These are phyloP conservation scores for Cytospora leucostoma DNA, from an alignment of 2,329 filamentous ascomycete species.

Conservation along the genomic window DNA sequence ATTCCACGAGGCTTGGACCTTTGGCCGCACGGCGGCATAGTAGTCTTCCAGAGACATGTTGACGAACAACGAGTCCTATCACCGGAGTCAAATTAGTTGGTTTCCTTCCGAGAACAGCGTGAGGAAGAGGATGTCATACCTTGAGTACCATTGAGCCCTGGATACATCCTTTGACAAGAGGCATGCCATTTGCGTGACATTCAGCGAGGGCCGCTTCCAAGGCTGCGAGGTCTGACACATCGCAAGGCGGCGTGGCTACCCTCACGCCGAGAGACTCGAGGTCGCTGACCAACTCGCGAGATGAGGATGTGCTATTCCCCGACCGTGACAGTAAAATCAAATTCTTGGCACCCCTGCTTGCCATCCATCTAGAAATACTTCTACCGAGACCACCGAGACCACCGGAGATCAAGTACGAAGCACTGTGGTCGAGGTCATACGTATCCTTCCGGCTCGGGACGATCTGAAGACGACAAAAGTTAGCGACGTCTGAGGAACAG, in stretches of 20 bases:
- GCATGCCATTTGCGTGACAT: background rate
- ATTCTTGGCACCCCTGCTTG: conserved; percentile 34
- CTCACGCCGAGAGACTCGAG: conserved; percentile 12
- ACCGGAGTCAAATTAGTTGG: too few species aligned
- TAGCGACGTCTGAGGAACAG: background rate
- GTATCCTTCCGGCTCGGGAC: conserved; percentile 24
- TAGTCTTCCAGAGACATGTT: conserved; percentile 5
- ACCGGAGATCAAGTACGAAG: conserved; percentile 38
- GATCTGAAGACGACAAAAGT: background rate
- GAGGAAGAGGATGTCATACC: conserved; percentile 19
- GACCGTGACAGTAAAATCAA: conserved; percentile 36
- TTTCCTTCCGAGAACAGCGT: conserved; percentile 20
- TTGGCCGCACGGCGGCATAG: background rate
- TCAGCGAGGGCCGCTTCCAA: conserved; percentile 7
- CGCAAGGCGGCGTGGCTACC: conserved; percentile 23
- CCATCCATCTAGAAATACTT: conserved; percentile 35
- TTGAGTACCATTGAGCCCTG: conserved; percentile 3
- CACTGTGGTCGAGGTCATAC: conserved; percentile 26
- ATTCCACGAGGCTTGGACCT: conserved; percentile 1
- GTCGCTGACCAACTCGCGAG: conserved; percentile 13
- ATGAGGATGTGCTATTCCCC: conserved; percentile 25
- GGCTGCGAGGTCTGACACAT: conserved; percentile 19
- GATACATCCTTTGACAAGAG: conserved; percentile 3
- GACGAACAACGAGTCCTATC: background rate
- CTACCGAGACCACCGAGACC: conserved; percentile 39